phyloP scores from a whole-genome alignment of 164 flowering plant genomes.

The Chimonanthus salicifolius region DNA sequence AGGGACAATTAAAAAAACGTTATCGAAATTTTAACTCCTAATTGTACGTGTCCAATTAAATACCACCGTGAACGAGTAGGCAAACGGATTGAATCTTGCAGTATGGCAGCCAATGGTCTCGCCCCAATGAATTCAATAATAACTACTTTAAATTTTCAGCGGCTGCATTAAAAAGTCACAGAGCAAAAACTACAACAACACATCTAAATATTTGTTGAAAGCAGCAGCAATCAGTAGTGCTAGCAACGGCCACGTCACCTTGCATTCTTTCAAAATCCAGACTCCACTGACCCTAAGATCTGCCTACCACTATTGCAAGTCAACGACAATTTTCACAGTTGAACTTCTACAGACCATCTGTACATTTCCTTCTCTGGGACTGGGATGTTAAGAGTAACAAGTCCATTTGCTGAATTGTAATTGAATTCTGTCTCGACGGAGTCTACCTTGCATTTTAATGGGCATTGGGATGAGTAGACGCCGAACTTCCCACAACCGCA shows the following conservation, averaged over 20 bases:
- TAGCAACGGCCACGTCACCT: not conserved
- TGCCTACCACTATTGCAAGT: not conserved
- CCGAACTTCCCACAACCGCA: slow-evolving; percentile 86
- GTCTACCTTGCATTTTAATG: slow-evolving; percentile 59
- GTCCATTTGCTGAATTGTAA: slow-evolving; percentile 47
- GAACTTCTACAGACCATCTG: slow-evolving; percentile 41
- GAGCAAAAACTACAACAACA: not conserved
- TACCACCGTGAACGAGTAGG: no score
- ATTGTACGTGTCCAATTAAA: no score
- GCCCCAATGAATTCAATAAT: no score
- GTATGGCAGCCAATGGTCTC: no score
- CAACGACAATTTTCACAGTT: slow-evolving; percentile 22
- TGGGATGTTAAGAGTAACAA: slow-evolving; percentile 52
- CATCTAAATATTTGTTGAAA: no score
- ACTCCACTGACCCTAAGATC: no score
- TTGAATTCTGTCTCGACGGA: slow-evolving; percentile 34
- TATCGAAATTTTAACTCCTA: no score
- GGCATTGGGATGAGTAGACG: slow-evolving; percentile 67
- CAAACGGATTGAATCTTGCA: no score
- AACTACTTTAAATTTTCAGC: no score
- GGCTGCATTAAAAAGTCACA: not conserved
- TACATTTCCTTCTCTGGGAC: slow-evolving; percentile 39
- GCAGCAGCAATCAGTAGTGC: no score
- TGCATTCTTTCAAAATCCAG: not conserved
- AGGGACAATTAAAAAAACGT: no score